Conservation (phyloP, 2,329 filamentous ascomycete genomes). For the Epichloe bromicola region DNA sequence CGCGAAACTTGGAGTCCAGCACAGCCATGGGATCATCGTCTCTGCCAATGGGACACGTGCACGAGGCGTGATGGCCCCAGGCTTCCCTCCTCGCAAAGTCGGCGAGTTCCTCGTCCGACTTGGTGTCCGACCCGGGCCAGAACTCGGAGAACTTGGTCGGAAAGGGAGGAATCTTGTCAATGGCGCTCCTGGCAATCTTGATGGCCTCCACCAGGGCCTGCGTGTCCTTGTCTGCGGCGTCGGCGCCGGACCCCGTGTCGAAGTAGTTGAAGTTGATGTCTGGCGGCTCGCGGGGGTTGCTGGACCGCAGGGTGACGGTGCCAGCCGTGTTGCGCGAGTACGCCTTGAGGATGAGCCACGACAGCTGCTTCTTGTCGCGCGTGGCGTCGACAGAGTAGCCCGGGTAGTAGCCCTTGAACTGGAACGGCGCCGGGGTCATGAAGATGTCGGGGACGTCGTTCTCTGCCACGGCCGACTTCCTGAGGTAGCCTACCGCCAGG, state of each 20-base stretch:
- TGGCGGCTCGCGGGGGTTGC: slow-evolving; percentile 13
- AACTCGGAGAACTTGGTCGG: slow-evolving; percentile 26
- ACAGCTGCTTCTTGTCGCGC: neutral
- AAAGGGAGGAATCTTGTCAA: slow-evolving; percentile 41
- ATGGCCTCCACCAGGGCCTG: slow-evolving; percentile 21
- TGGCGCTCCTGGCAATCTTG: slow-evolving; percentile 27
- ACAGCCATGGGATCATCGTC: slow-evolving; percentile 40
- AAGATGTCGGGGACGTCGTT: neutral
- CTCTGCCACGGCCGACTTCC: neutral
- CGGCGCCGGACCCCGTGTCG: no score
- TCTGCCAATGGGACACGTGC: slow-evolving; percentile 40
- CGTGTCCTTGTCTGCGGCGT: slow-evolving; percentile 24
- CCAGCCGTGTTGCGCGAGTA: slow-evolving; percentile 22
- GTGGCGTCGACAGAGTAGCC: neutral
- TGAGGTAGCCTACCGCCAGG: neutral
- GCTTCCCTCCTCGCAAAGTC: slow-evolving; percentile 29
- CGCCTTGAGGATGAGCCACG: neutral
- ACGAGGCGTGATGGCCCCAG: slow-evolving; percentile 46
- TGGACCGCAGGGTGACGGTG: slow-evolving; percentile 44
- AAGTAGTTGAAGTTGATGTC: no score
- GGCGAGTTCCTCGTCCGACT: slow-evolving; percentile 17
- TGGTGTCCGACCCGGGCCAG: slow-evolving; percentile 7
- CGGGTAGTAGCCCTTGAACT: neutral
- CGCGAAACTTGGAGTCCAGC: slow-evolving; percentile 39
- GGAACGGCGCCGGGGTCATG: neutral